Conservation (phyloP, 495 filamentous ascomycete species). For the Lasiosphaeriaceae sp. region DNA sequence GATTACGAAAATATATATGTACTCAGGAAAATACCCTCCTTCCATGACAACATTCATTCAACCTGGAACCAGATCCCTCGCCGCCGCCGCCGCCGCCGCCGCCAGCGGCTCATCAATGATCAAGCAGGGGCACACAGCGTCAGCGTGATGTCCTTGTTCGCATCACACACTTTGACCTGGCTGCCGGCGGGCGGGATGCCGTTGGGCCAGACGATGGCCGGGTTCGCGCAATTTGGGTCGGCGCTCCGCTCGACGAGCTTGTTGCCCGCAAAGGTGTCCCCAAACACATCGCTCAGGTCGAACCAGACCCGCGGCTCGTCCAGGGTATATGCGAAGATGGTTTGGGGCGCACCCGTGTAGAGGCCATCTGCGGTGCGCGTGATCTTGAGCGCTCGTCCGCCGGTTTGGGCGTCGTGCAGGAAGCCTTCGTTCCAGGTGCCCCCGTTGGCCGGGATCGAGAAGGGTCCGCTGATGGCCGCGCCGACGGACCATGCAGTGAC, state of each 20-base stretch:
- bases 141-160: constrained; percentile 27
- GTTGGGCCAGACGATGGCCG: constrained; percentile 46
- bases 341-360: constrained; percentile 50
- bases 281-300: constrained; percentile 54
- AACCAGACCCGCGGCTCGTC: constrained; percentile 50
- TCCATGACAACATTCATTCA: too few relatives aligned
- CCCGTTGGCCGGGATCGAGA: constrained; percentile 36
- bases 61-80: too few relatives aligned
- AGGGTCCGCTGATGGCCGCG: constrained; percentile 34
- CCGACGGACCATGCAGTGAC: constrained; percentile 59
- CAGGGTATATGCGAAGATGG: constrained; percentile 52
- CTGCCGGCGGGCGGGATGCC: constrained; percentile 49
- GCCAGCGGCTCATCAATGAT: too few relatives aligned
- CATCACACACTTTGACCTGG: constrained; percentile 46
- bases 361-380: constrained; percentile 47
- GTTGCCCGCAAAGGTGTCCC: constrained; percentile 50
- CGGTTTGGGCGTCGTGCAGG: constrained; percentile 45
- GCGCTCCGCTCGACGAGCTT: constrained; percentile 38
- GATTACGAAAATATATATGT: too few relatives aligned
- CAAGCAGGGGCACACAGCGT: constrained; percentile 24
- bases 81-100: too few relatives aligned
- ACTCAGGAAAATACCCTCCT: too few relatives aligned
- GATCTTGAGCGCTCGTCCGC: constrained; percentile 55
- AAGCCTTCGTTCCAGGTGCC: constrained; percentile 40
- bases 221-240: constrained; percentile 32